phyloP scores from a whole-genome alignment of 805 yeast genomes.

The Yarrowia sp. region DNA sequence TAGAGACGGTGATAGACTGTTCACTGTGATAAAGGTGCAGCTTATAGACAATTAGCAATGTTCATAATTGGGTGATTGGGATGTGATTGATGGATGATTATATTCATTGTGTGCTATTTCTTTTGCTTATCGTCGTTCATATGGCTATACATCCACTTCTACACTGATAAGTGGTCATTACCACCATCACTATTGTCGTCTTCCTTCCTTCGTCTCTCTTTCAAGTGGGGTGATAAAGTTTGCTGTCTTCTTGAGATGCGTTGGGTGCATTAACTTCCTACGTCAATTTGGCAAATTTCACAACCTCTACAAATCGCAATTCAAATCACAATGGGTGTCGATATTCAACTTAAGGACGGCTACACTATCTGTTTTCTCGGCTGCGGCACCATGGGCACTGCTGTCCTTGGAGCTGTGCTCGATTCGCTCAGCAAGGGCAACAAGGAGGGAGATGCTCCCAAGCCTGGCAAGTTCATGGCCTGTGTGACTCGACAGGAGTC shows the following conservation, averaged over 20 bases:
- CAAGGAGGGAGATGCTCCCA: constrained; percentile 38
- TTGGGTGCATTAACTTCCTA: neutral
- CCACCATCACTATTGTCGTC: too few relatives aligned
- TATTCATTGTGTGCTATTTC: too few relatives aligned
- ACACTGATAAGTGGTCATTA: too few relatives aligned
- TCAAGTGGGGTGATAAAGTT: constrained; percentile 23
- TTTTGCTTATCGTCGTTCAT: too few relatives aligned
- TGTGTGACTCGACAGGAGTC: constrained; percentile 62
- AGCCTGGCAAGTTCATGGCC: constrained; percentile 74
- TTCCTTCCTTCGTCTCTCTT: too few relatives aligned
- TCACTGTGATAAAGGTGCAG: too few relatives aligned
- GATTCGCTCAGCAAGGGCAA: constrained; percentile 42
- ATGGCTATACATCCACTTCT: too few relatives aligned
- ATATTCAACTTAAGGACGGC: constrained; percentile 30
- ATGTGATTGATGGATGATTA: too few relatives aligned
- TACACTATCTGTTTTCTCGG: constrained; percentile 77
- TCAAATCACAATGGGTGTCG: neutral
- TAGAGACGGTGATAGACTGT: too few relatives aligned
- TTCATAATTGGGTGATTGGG: too few relatives aligned
- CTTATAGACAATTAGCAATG: too few relatives aligned
- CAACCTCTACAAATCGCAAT: neutral
- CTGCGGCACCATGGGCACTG: constrained; percentile 95
- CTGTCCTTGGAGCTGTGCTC: constrained; percentile 77
- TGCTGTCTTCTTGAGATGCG: neutral
- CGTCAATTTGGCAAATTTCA: constrained; percentile 3